Evolutionary conservation across 345 rosid species (phyloP).

Genomic region (Euphorbia pulcherrima): DNA sequence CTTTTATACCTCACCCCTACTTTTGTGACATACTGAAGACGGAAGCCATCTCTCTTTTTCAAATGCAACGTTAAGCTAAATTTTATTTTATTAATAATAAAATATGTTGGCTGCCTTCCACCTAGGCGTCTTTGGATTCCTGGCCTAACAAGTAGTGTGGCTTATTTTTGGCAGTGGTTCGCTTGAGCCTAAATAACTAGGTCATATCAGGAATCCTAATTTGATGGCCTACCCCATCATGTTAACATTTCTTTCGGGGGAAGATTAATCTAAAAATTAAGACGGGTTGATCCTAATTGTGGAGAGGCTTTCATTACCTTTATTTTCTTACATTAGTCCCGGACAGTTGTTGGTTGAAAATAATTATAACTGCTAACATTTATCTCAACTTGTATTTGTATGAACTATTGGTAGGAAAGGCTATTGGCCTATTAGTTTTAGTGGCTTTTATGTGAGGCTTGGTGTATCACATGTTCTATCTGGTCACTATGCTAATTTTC

Average conservation of each 20-base stretch:
- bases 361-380: not conserved
- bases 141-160: not conserved
- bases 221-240: not conserved
- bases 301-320: not conserved
- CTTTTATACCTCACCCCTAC: no score
- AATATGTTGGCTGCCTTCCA: not conserved
- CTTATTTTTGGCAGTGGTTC: not conserved
- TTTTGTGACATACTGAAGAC: not conserved
- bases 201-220: not conserved
- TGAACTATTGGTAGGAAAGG: not conserved
- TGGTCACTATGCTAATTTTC: conserved; percentile 5
- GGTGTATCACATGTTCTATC: not conserved
- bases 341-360: not conserved
- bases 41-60: not conserved
- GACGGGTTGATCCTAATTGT: not conserved
- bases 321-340: not conserved
- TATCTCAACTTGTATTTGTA: not conserved
- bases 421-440: not conserved
- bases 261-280: not conserved
- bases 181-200: not conserved
- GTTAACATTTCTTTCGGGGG: not conserved
- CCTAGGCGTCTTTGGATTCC: not conserved
- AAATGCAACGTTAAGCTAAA: not conserved
- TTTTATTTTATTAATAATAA: not conserved
- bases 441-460: not conserved